A percentile compares a stretch with the other conserved stretches of the same genome.
These are phyloP conservation scores for Cicer chorassanicum DNA, from an alignment of 306 rosid genomes.

Conservation along the genomic window DNA sequence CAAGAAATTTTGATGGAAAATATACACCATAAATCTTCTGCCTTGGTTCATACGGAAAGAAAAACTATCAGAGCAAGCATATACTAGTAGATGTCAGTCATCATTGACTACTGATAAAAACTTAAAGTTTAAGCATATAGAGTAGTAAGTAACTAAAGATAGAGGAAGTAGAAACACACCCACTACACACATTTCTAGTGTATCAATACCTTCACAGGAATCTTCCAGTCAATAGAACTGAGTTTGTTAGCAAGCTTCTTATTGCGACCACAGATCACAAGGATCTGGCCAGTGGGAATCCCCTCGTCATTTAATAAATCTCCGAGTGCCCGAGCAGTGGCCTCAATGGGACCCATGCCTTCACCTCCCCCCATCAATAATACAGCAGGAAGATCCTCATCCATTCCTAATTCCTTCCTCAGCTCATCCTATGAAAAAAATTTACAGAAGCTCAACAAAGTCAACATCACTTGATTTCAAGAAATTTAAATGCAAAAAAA, in stretches of 20 bases:
- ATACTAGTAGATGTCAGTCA: background rate
- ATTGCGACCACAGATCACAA: constrained; percentile 93
- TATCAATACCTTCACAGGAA: constrained; percentile 85
- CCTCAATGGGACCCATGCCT: constrained; percentile 99
- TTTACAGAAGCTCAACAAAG: constrained; percentile 25
- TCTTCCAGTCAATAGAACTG: constrained; percentile 72
- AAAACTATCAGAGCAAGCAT: constrained; percentile 12
- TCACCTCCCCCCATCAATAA: constrained; percentile 98
- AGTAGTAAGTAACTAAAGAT: background rate
- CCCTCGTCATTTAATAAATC: constrained; percentile 74
- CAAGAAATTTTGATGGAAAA: constrained; percentile 6
- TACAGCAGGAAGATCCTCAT: constrained; percentile 96
- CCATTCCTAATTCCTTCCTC: constrained; percentile 82
- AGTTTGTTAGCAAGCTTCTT: constrained; percentile 81
- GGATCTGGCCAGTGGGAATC: constrained; percentile 80
- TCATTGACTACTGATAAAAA: constrained; percentile 3
- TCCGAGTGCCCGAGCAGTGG: constrained; percentile 93
- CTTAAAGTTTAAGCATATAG: constrained; percentile 8
- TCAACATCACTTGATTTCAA: constrained; percentile 31
- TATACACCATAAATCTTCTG: constrained; percentile 2
- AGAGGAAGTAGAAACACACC: background rate
- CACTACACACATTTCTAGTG: background rate
- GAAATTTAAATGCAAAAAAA: constrained; percentile 12
- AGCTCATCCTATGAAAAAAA: constrained; percentile 63
- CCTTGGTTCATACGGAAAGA: constrained; percentile 10